Evolutionary conservation across 2,329 filamentous ascomycete species (phyloP).

Genomic region (Neofusicoccum sp.): DNA sequence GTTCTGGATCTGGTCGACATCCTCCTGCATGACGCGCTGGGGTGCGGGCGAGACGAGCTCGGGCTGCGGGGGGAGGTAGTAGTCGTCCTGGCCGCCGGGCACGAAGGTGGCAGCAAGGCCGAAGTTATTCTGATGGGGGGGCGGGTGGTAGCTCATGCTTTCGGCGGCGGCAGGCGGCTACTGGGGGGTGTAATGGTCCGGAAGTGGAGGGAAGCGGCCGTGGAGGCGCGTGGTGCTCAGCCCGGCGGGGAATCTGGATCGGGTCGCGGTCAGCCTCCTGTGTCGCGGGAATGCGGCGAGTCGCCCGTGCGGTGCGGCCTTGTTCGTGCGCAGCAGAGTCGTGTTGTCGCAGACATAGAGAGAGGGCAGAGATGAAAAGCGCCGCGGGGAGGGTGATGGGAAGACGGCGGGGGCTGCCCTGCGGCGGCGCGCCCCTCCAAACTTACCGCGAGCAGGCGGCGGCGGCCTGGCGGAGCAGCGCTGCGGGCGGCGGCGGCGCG

Average conservation of each 20-base stretch:
- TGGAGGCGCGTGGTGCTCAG: background rate
- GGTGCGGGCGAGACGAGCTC: conserved; percentile 69
- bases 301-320: conserved; percentile 10
- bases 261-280: conserved; percentile 15
- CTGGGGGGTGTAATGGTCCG: conserved; percentile 12
- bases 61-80: conserved; percentile 59
- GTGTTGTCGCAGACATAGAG: conserved; percentile 3
- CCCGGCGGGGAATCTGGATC: conserved; percentile 10
- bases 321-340: background rate
- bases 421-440: background rate
- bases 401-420: background rate
- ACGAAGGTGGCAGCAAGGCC: conserved; percentile 58
- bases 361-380: conserved; percentile 4
- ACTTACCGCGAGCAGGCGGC: background rate
- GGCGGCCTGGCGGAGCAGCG: background rate
- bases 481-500: background rate
- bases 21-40: conserved; percentile 89
- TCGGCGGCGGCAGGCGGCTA: background rate
- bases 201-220: conserved; percentile 8
- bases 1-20: conserved; percentile 79
- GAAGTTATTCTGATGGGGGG: conserved; percentile 8
- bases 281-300: conserved; percentile 1
- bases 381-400: background rate
- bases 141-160: conserved; percentile 18
- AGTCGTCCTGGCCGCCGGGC: conserved; percentile 66